phyloP scores from a whole-genome alignment of 129 eudicot genomes.

The Flaveria robusta region DNA sequence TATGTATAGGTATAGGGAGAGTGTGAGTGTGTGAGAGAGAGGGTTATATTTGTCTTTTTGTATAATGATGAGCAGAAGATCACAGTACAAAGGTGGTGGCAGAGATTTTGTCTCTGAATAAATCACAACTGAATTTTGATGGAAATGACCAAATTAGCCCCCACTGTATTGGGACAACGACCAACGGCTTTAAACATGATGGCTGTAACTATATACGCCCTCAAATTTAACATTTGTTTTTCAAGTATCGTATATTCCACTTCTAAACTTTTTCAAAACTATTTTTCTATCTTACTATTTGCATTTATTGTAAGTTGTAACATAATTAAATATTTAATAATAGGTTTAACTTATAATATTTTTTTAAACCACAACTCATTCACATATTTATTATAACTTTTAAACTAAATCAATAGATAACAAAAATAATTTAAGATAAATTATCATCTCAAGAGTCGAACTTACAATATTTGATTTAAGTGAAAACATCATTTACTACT shows the following conservation, averaged over 20 bases:
- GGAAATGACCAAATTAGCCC: constrained; percentile 17
- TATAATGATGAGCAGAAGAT: constrained; percentile 11
- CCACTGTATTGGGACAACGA: neutral
- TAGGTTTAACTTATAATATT: too few species aligned
- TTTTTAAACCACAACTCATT: too few species aligned
- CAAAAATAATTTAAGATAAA: too few species aligned
- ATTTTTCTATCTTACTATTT: neutral
- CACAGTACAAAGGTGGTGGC: constrained; percentile 35
- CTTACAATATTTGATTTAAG: too few species aligned
- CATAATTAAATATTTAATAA: too few species aligned
- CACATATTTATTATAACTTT: too few species aligned
- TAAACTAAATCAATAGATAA: too few species aligned
- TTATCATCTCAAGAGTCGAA: too few species aligned
- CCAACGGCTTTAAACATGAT: constrained; percentile 18
- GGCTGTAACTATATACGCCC: neutral
- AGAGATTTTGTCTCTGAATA: constrained; percentile 35
- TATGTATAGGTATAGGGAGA: neutral
- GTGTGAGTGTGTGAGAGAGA: neutral
- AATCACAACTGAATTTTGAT: neutral
- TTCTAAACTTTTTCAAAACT: neutral
- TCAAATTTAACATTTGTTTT: neutral
- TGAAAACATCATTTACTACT: too few species aligned
- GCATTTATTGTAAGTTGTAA: too few species aligned
- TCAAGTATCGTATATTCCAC: neutral
- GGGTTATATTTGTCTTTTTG: constrained; percentile 29